phyloP scores from a whole-genome alignment of 345 rosid species.

The Nasturtium officinale region DNA sequence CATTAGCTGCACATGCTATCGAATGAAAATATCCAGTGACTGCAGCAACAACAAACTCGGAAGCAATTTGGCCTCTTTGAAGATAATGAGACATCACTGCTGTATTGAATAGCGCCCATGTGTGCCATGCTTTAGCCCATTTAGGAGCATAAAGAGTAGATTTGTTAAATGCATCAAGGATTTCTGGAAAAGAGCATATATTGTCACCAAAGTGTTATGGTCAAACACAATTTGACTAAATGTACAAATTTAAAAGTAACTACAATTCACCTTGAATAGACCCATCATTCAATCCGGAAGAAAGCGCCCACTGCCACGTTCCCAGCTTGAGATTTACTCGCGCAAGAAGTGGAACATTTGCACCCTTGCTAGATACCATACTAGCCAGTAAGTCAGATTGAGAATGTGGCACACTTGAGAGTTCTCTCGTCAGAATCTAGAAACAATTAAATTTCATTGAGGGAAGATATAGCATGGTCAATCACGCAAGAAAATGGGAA shows the following conservation, averaged over 20 bases:
- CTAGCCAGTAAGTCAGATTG: conserved; percentile 55
- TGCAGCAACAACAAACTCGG: conserved; percentile 89
- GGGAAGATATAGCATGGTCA: conserved; percentile 32
- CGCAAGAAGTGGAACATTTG: conserved; percentile 74
- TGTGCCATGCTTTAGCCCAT: conserved; percentile 99
- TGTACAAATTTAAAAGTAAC: conserved; percentile 24
- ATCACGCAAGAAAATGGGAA: conserved; percentile 20
- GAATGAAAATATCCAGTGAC: conserved; percentile 98
- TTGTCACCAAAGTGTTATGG: conserved; percentile 7
- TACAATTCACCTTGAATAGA: conserved; percentile 70
- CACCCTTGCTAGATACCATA: conserved; percentile 50
- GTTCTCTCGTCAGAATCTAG: conserved; percentile 75
- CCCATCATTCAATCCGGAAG: conserved; percentile 86
- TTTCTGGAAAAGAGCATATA: conserved; percentile 54
- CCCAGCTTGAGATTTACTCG: conserved; percentile 88
- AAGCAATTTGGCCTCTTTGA: conserved; percentile 62
- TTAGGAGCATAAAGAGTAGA: conserved; percentile 78
- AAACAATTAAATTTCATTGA: conserved; percentile 25
- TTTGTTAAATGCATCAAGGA: conserved; percentile 67
- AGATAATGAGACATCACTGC: conserved; percentile 97
- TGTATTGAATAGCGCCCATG: conserved; percentile 96
- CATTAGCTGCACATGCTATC: conserved; percentile 86
- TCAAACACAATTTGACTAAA: conserved; percentile 27
- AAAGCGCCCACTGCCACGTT: conserved; percentile 88
- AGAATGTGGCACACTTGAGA: conserved; percentile 61